phyloP scores from a whole-genome alignment of 345 rosid genomes.

The Acer yangbiense region DNA sequence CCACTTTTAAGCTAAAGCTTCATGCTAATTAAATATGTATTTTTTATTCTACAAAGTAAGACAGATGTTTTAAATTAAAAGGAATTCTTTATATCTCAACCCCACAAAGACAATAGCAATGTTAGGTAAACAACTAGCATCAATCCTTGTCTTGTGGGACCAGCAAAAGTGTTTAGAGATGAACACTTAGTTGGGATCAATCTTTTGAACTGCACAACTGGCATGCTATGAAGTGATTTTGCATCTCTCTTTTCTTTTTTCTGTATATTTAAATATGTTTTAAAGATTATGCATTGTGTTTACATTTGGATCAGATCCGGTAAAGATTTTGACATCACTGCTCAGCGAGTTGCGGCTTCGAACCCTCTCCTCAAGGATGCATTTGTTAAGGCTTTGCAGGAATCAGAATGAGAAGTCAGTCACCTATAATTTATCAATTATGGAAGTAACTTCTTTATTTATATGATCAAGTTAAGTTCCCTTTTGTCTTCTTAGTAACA shows the following conservation, averaged over 20 bases:
- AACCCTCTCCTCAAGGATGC: slow-evolving; percentile 71
- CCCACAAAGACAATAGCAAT: not conserved
- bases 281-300: slow-evolving; percentile 6
- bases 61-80: not conserved
- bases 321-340: slow-evolving; percentile 75
- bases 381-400: slow-evolving; percentile 65
- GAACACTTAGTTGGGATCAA: slow-evolving; percentile 1
- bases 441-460: not conserved
- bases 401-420: slow-evolving; percentile 35
- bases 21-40: not conserved
- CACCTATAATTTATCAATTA: not conserved
- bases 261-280: not conserved
- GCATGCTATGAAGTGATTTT: not conserved
- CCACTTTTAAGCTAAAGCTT: not conserved
- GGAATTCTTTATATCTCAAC: not conserved
- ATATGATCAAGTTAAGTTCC: not conserved
- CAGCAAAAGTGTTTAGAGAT: not conserved
- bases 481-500: slow-evolving; percentile 4
- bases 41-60: not conserved
- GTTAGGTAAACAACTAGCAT: not conserved
- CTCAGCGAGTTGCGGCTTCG: slow-evolving; percentile 86
- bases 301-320: slow-evolving; percentile 64
- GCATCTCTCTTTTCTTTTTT: not conserved
- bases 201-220: not conserved
- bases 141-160: not conserved